phyloP scores from a whole-genome alignment of 2,329 filamentous ascomycete genomes.

The Neonectria ditissima region DNA sequence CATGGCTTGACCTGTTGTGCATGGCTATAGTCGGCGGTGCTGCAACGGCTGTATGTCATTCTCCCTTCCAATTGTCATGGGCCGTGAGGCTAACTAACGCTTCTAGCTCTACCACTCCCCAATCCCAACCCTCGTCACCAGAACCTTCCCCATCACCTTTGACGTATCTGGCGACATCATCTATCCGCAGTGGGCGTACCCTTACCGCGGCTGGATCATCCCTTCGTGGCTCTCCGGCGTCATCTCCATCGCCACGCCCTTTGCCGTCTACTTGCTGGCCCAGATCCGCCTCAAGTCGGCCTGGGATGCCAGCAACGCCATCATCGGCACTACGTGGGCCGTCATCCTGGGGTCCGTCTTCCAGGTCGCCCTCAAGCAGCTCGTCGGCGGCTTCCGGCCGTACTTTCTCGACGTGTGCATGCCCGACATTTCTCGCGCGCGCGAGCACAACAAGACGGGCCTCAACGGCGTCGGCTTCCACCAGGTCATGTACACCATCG shows the following conservation, averaged over 20 bases:
- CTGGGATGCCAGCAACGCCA: slow-evolving; percentile 72
- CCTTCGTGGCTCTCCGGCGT: slow-evolving; percentile 69
- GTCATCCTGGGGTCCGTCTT: slow-evolving; percentile 71
- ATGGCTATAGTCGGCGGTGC: slow-evolving; percentile 63
- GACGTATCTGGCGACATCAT: slow-evolving; percentile 69
- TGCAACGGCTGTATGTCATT: slow-evolving; percentile 45
- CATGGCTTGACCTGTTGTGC: slow-evolving; percentile 69
- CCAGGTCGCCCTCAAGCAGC: slow-evolving; percentile 74
- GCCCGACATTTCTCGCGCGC: slow-evolving; percentile 61
- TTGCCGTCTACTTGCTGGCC: slow-evolving; percentile 65
- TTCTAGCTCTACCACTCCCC: slow-evolving; percentile 58
- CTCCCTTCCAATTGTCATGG: not conserved
- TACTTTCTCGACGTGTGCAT: slow-evolving; percentile 74
- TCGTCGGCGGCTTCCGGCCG: slow-evolving; percentile 73
- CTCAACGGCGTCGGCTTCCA: slow-evolving; percentile 63
- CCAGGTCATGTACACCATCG: slow-evolving; percentile 72
- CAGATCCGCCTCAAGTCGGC: slow-evolving; percentile 69
- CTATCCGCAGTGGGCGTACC: slow-evolving; percentile 73
- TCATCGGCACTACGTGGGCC: slow-evolving; percentile 71
- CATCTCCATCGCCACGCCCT: slow-evolving; percentile 68
- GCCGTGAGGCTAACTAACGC: slow-evolving; percentile 19
- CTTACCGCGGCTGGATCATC: slow-evolving; percentile 71
- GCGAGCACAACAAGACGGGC: slow-evolving; percentile 55
- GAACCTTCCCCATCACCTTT: slow-evolving; percentile 73
- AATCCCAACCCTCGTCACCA: slow-evolving; percentile 64